Evolutionary conservation across 1,284 basidiomycete species (phyloP), one percentile per base, ranked within the genome.

Genomic region (Moesziomyces antarcticus): DNA sequence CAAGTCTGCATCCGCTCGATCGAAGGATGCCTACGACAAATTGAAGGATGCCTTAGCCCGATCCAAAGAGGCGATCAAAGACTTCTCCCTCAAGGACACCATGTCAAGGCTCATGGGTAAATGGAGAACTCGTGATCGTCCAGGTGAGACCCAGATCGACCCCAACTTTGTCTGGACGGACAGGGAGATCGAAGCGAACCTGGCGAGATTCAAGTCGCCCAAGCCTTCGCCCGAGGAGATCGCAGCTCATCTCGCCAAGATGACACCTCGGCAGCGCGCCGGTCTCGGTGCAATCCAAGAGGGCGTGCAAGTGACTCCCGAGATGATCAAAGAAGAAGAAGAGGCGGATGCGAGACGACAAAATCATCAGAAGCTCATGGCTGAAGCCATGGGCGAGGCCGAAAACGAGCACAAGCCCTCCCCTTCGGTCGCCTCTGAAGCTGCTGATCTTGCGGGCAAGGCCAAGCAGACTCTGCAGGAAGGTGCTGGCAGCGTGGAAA

Each of bases 111-210:
- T 33, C 10, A 10, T 10, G 49, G 16, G n/a, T 25, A 21, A 11
- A 41, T 22, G 18, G 20, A 14, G 44, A 41, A 42, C 18, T 45
- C 9, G 45, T 1, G 50, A 22, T 2, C 35, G 37, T 20, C 37
- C 18, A 13, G 57, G 57, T 13, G 57, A 60, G 40, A 20, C 52
- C 42, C 50, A 60, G 45, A 46, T 53, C 27, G 18, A 35, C 3
- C 57, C 57, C 10, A 18, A 35, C 27, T 60, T 33, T 41, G 10
- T 35, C 5, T 22, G 18, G 22, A 21, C 56, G 13, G 16, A 37
- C 18, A 16, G 51, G n/a, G 50, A 59, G 30, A 27, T 35, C 2
- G 14, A 40, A 21, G 33, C n/a, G 9, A 16, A 18, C 6, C 37
- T 14, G 37, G 18, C 4, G 37, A 16, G 14, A 18, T 18, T 18